A percentile compares a stretch with the other conserved stretches of the same genome.
These are phyloP conservation scores for Haplosporangium sp. DNA, from an alignment of 371 early-diverging fungal species.

Conservation along the genomic window DNA sequence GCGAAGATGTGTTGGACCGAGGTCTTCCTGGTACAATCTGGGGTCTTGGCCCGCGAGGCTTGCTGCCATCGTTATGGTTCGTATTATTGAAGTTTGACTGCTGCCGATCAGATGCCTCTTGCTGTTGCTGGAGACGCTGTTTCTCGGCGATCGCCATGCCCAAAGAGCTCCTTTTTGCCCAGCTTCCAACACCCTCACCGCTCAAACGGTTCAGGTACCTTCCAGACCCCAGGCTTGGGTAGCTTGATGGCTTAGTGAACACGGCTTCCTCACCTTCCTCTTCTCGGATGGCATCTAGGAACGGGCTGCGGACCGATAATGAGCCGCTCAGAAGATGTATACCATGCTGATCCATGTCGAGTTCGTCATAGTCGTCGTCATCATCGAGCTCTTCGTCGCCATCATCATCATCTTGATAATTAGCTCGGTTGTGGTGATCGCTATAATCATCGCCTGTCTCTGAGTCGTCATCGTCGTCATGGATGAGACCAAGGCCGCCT, in stretches of 20 bases:
- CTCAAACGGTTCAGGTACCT: slow-evolving; percentile 33
- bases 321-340: slow-evolving; percentile 53
- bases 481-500: slow-evolving; percentile 31
- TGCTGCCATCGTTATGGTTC: slow-evolving; percentile 36
- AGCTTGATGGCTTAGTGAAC: slow-evolving; percentile 47
- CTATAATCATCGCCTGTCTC: slow-evolving; percentile 25
- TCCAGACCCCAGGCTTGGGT: slow-evolving; percentile 37
- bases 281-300: slow-evolving; percentile 50
- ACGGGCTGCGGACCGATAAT: slow-evolving; percentile 49
- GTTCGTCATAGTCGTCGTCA: slow-evolving; percentile 43
- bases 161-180: slow-evolving; percentile 18
- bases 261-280: slow-evolving; percentile 51
- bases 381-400: slow-evolving; percentile 11
- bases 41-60: slow-evolving; percentile 53
- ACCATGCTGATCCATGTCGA: slow-evolving; percentile 48
- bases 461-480: slow-evolving; percentile 38
- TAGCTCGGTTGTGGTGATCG: background rate
- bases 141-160: slow-evolving; percentile 24
- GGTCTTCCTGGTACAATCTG: slow-evolving; percentile 39
- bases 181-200: slow-evolving; percentile 8
- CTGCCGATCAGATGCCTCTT: slow-evolving; percentile 14
- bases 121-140: slow-evolving; percentile 11
- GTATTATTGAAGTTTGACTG: slow-evolving; percentile 31
- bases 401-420: slow-evolving; percentile 12
- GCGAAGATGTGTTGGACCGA: slow-evolving; percentile 33